Base-by-base conservation (phyloP, 1,284 basidiomycete species). In the Cutaneotrichosporon arboriforme region DNA sequence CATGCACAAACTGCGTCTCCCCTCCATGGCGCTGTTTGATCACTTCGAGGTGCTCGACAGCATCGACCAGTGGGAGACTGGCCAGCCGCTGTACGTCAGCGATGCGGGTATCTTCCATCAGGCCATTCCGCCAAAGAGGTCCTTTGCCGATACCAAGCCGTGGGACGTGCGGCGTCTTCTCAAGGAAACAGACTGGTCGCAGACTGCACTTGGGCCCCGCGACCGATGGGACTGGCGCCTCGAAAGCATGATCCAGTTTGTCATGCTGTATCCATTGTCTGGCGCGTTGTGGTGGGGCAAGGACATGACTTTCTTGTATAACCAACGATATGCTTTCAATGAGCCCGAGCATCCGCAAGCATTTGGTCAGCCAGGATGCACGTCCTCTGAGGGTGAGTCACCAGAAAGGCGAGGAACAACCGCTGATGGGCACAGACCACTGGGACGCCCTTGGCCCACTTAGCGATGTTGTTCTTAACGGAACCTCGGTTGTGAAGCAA, bases 201-300 rank as follows among this genome's bases (percentile, higher is more conserved):
- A 65, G 45, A 75, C 72, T 1, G 49, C 63, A 8, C 51, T 75
- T 15, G 74, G 72, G 8, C 64, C 68, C 0, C 54, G 54, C 38
- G 61, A 65, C 1, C 43, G 49, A 2, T 74, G 72, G 71, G 62
- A 66, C 13, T 18, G 18, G 20, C 13, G 12, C 8, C 31, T 39
- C 20, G n/a, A 31, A 34, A 22, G 22, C 23, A 15, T 53, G 63
- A 62, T 68, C 10, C 56, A 55, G 1, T 46, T 69, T 10, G 62
- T 73, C 33, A 63, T 72, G 61, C 56, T 62, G 21, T 67, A 69
- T 39, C 72, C 72, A 0, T 60, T 68, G 42, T 62, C 68, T 36
- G 67, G 64, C 18, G 68, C 63, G 31, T 44, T 75, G 5, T 75
- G 72, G 72, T 73, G 70, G 69, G 71, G 72, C 12, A 56, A 61